A percentile compares a stretch with the other conserved stretches of the same genome.
phyloP scores from a whole-genome alignment of 225 moss, liverwort and hornwort species.

The Neckera pumila region DNA sequence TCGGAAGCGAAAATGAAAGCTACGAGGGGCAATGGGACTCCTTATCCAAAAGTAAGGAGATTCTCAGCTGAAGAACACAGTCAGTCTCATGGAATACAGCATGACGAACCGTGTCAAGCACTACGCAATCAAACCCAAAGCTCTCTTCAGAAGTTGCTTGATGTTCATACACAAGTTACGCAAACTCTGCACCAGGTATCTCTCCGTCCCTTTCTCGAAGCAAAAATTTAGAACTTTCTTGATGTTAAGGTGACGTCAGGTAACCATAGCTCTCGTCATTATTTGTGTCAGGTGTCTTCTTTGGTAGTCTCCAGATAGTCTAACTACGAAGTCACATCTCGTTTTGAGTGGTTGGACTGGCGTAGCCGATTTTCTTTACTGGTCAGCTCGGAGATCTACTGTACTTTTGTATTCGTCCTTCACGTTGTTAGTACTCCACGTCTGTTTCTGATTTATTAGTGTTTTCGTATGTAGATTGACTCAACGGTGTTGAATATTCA shows the following conservation, averaged over 20 bases:
- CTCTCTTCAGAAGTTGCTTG: constrained; percentile 5
- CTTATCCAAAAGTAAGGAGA: constrained; percentile 13
- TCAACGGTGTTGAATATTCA: constrained; percentile 19
- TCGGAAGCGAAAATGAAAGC: constrained; percentile 18
- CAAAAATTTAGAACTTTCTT: neutral
- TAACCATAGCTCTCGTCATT: neutral
- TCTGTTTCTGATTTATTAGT: neutral
- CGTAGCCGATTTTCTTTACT: neutral
- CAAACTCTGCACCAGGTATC: constrained; percentile 20
- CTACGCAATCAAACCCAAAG: neutral
- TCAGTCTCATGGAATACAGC: neutral
- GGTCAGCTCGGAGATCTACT: neutral
- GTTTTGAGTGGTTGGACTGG: neutral
- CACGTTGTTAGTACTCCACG: neutral
- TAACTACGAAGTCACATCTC: neutral
- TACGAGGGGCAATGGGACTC: constrained; percentile 21
- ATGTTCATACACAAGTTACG: constrained; percentile 6
- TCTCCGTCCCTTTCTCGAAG: neutral
- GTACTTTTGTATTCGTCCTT: neutral
- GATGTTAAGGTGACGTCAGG: neutral
- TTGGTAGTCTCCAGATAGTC: neutral
- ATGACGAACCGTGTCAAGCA: neutral
- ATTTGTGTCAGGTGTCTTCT: neutral
- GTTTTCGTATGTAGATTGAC: constrained; percentile 10
- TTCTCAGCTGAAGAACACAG: neutral